These are phyloP conservation scores for Paramecium primaurelia DNA, from an alignment of 73 alveolate species.

Conservation along the genomic window DNA sequence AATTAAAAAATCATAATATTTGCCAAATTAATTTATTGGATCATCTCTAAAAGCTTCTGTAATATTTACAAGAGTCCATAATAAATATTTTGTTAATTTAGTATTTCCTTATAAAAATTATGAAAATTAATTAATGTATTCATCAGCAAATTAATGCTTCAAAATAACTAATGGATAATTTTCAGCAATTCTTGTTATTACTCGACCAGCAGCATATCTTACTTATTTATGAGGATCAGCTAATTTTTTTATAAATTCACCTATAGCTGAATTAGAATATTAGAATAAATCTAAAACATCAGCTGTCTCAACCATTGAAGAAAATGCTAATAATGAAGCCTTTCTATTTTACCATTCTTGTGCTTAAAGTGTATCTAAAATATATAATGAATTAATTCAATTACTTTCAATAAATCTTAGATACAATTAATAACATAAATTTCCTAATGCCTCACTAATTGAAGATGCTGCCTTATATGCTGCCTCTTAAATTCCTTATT, in stretches of 20 bases:
- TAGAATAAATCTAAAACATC: neutral
- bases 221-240: neutral
- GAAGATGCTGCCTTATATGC: conserved; percentile 40
- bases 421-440: neutral
- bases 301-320: conserved; percentile 29
- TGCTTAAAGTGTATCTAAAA: neutral
- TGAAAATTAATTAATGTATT: neutral
- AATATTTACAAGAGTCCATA: neutral
- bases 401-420: neutral
- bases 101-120: neutral
- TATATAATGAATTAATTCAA: neutral
- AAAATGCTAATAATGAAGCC: conserved; percentile 34
- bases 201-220: neutral
- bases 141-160: neutral
- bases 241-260: neutral
- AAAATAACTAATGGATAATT: conserved; percentile 10
- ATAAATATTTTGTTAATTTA: neutral
- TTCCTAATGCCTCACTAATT: conserved; percentile 6
- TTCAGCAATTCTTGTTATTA: conserved; percentile 2
- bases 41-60: conserved; percentile 28
- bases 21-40: neutral
- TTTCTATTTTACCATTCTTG: conserved; percentile 40
- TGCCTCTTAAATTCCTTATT: conserved; percentile 20
- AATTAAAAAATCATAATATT: neutral
- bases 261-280: neutral